Evolutionary conservation across 495 filamentous ascomycete genomes (phyloP).

Genomic region (Hyphodiscus hymeniophilus): DNA sequence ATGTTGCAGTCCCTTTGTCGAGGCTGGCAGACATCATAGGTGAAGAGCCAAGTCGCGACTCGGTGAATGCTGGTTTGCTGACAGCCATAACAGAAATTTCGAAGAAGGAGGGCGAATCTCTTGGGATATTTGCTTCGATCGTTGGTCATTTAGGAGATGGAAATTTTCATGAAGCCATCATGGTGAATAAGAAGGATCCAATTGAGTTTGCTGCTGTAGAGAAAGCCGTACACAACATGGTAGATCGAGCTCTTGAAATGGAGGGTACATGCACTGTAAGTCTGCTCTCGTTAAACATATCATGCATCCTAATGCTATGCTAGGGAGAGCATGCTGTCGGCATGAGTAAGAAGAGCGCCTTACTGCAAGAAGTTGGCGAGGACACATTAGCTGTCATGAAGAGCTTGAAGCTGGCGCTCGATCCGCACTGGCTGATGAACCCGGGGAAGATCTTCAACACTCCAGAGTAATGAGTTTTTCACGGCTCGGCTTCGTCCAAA

Average conservation of each 20-base stretch:
- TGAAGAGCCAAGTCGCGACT: neutral
- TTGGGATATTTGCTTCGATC: constrained; percentile 75
- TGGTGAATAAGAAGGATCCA: constrained; percentile 65
- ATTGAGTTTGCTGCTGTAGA: constrained; percentile 62
- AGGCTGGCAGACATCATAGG: constrained; percentile 78
- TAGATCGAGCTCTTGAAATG: constrained; percentile 79
- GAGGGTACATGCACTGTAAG: constrained; percentile 77
- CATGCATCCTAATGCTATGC: no score
- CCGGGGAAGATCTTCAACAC: constrained; percentile 81
- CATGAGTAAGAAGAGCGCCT: constrained; percentile 71
- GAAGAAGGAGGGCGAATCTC: constrained; percentile 73
- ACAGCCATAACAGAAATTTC: constrained; percentile 47
- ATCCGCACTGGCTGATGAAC: constrained; percentile 85
- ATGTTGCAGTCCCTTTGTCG: constrained; percentile 83
- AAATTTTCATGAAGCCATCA: constrained; percentile 85
- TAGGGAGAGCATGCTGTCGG: constrained; percentile 81
- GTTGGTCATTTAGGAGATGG: constrained; percentile 77
- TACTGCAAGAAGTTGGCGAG: constrained; percentile 64
- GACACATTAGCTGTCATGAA: constrained; percentile 81
- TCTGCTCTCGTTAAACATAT: no score
- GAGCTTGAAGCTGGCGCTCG: constrained; percentile 67
- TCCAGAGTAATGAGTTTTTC: constrained; percentile 19
- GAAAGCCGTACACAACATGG: constrained; percentile 75
- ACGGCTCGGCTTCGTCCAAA: no score
- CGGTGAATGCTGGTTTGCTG: neutral